phyloP scores from a whole-genome alignment of 768 basidiomycete species.

The Rhodotorula babjevae region DNA sequence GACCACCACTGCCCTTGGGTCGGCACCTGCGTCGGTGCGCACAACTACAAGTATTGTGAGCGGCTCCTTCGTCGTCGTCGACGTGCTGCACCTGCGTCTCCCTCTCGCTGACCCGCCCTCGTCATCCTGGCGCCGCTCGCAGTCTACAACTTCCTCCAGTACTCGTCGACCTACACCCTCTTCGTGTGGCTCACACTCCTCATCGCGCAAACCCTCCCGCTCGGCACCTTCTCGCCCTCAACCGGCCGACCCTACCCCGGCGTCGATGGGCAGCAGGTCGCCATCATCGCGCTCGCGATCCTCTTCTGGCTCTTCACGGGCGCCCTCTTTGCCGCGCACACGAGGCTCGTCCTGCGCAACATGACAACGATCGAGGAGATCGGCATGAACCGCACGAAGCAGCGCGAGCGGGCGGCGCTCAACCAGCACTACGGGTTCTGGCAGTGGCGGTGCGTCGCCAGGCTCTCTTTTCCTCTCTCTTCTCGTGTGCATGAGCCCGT shows the following conservation, averaged over 20 bases:
- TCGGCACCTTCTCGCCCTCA: slow-evolving; percentile 3
- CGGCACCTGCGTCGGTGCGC: slow-evolving; percentile 34
- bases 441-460: slow-evolving; percentile 20
- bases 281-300: slow-evolving; percentile 28
- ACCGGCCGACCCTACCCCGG: slow-evolving; percentile 12
- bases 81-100: too few species aligned
- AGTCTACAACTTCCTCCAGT: slow-evolving; percentile 40
- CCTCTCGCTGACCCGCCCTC: too few species aligned
- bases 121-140: background rate
- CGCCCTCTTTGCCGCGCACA: slow-evolving; percentile 24
- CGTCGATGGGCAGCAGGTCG: slow-evolving; percentile 36
- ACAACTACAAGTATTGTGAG: slow-evolving; percentile 40
- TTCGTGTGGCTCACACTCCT: slow-evolving; percentile 37
- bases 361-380: slow-evolving; percentile 42
- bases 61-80: background rate
- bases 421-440: slow-evolving; percentile 12
- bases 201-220: slow-evolving; percentile 32
- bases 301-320: slow-evolving; percentile 36
- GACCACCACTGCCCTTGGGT: slow-evolving; percentile 38
- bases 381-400: slow-evolving; percentile 18
- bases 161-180: slow-evolving; percentile 23
- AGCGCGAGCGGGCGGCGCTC: slow-evolving; percentile 26
- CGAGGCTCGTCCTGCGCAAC: slow-evolving; percentile 29
- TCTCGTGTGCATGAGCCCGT: background rate
- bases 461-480: background rate